Evolutionary conservation across 352 stramenopile genomes (phyloP), one percentile per base, ranked within the genome.

Genomic region (Sclerospora graminicola): DNA sequence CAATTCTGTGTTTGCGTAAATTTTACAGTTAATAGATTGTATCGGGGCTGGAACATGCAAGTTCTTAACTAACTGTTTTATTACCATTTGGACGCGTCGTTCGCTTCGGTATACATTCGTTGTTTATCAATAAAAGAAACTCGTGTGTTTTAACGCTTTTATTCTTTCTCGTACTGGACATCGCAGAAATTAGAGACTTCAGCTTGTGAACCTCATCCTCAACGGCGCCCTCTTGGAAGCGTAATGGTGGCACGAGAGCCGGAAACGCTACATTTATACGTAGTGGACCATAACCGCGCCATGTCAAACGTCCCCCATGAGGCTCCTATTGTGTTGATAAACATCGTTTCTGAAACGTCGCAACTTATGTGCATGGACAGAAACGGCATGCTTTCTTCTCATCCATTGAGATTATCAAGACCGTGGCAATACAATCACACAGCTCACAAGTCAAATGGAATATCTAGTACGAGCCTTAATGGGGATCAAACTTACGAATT

Each of bases 121-220:
- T n/a, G n/a, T n/a, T n/a, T n/a, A n/a, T n/a, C n/a, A n/a, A n/a
- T n/a, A n/a, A n/a, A n/a, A n/a, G n/a, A n/a, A n/a, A n/a, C n/a
- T n/a, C n/a, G n/a, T n/a, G n/a, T n/a, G n/a, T n/a, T n/a, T n/a
- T n/a, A n/a, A n/a, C n/a, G n/a, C n/a, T n/a, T n/a, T n/a, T n/a
- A n/a, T n/a, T n/a, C n/a, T n/a, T n/a, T n/a, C n/a, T n/a, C n/a
- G n/a, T n/a, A n/a, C n/a, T n/a, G n/a, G n/a, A n/a, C n/a, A n/a
- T n/a, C n/a, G n/a, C n/a, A n/a, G n/a, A n/a, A n/a, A n/a, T n/a
- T n/a, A n/a, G n/a, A n/a, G n/a, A n/a, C n/a, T n/a, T n/a, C n/a
- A n/a, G n/a, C n/a, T n/a, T n/a, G n/a, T n/a, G 77, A 91, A 19
- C 63, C 79, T 23, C 88, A 97, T 42, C 80, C 79, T 2, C 45